Base-by-base conservation (phyloP, 495 filamentous ascomycete species). In the Letharia columbiana region DNA sequence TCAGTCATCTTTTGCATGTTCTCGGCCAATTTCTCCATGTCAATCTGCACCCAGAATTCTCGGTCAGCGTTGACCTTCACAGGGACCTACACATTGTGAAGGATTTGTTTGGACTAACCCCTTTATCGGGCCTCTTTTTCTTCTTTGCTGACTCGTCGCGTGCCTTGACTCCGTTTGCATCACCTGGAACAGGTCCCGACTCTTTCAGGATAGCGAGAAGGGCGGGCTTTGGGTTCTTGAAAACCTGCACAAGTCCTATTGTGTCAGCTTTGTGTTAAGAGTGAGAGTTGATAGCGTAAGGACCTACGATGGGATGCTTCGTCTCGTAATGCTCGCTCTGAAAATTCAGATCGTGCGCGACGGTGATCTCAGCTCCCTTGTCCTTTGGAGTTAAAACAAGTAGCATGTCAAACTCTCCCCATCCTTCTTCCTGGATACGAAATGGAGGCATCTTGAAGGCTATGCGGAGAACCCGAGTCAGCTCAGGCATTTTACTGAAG, bases 1-100 rank as follows among this genome's bases (percentile, higher is more conserved):
- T 96, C 91, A 67, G 80, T 80, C 41, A 96, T 81, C 77, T 87
- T 88, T 71, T 90, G 85, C n/a, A 96, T 80, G 12, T 85, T 89
- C n/a, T 97, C 95, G 17, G 95, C 94, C 70, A 99, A 84, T 79
- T 96, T 96, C 78, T 99, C 94, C 83, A 96, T 91, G 75, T 99
- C 94, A 66, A 92, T 85, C 81, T 81, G 41, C 37, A 66, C 12
- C 76, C 77, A 64, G 35, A 69, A 23, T 18, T 37, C 39, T 40
- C 33, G 10, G 64, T 28, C 31, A 56, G 52, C 13, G 1, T 18
- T 18, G 18, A 1, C 15, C 6, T 45, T 20, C 28, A 59, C 12
- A 54, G 13, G 35, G 4, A 8, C 28, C 31, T 4, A 18, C 15
- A 54, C 31, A 10, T 5, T 2, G 31, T 35, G 39, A 40, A 41